These are phyloP conservation scores for Chenopodium album DNA, from an alignment of 148 eudicot species.

Conservation along the genomic window DNA sequence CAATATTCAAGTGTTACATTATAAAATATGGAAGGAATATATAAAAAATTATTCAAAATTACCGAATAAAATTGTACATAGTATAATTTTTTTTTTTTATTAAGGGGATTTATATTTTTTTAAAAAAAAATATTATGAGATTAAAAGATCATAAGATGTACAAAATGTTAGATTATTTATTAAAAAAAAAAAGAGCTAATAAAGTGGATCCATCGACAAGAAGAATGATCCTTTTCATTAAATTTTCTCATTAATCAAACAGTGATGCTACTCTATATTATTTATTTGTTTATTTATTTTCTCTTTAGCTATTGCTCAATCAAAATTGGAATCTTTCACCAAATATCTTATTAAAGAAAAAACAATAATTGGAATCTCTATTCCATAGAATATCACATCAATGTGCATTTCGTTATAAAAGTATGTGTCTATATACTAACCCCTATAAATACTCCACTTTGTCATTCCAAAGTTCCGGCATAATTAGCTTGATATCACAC, in stretches of 20 bases:
- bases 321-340: background rate
- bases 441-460: constrained; percentile 3
- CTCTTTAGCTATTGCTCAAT: too few relatives aligned
- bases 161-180: too few relatives aligned
- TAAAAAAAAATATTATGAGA: too few relatives aligned
- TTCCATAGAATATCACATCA: background rate
- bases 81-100: too few relatives aligned
- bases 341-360: too few relatives aligned
- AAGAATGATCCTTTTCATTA: background rate
- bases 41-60: too few relatives aligned
- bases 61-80: too few relatives aligned
- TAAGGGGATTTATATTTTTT: too few relatives aligned
- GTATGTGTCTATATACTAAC: background rate
- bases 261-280: background rate
- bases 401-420: background rate
- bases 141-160: too few relatives aligned
- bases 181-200: background rate
- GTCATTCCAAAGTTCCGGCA: constrained; percentile 4
- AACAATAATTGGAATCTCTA: background rate
- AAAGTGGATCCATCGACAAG: background rate
- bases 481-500: background rate
- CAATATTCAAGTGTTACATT: too few relatives aligned
- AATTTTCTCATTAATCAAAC: background rate
- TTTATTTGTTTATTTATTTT: too few relatives aligned
- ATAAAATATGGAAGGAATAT: too few relatives aligned